Percentiles rank a stretch among this genome's conserved stretches.
Evolutionary conservation across 2,329 filamentous ascomycete genomes (phyloP).

Genomic region (Aspergillus versicolor): DNA sequence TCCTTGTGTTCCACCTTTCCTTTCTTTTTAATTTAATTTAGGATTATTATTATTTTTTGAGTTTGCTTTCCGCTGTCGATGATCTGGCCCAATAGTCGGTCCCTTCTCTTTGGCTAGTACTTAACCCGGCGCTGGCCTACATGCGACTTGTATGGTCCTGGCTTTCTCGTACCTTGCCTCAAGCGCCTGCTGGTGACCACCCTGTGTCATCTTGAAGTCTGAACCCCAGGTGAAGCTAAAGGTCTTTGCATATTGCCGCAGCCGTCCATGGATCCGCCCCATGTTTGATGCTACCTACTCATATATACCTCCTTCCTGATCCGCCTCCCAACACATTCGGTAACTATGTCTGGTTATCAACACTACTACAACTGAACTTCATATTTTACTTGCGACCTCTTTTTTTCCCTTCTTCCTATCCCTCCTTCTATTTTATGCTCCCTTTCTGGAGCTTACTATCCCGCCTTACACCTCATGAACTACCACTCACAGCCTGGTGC

Average conservation of each 20-base stretch:
- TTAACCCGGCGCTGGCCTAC: slow-evolving; percentile 8
- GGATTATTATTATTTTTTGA: slow-evolving; percentile 11
- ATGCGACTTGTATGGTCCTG: slow-evolving; percentile 1
- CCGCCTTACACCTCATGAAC: slow-evolving; percentile 27
- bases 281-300: slow-evolving; percentile 14
- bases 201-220: slow-evolving; percentile 16
- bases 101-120: not conserved
- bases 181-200: slow-evolving; percentile 19
- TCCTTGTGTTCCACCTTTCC: slow-evolving; percentile 5
- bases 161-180: slow-evolving; percentile 22
- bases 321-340: not conserved
- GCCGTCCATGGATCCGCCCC: slow-evolving; percentile 21
- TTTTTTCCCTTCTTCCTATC: not conserved
- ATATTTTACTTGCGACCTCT: too few relatives aligned
- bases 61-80: slow-evolving; percentile 5
- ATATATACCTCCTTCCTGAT: slow-evolving; percentile 13
- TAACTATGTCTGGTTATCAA: not conserved
- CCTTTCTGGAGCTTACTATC: not conserved
- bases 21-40: slow-evolving; percentile 15
- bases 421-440: not conserved
- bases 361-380: slow-evolving; percentile 12
- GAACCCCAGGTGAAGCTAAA: slow-evolving; percentile 18
- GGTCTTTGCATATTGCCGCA: slow-evolving; percentile 23
- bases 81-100: slow-evolving; percentile 13
- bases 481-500: slow-evolving; percentile 28